Percentiles rank a stretch among this genome's conserved stretches.
Evolutionary conservation across 768 basidiomycete genomes (phyloP).

Genomic region (Lepiota brunneoincarnata): DNA sequence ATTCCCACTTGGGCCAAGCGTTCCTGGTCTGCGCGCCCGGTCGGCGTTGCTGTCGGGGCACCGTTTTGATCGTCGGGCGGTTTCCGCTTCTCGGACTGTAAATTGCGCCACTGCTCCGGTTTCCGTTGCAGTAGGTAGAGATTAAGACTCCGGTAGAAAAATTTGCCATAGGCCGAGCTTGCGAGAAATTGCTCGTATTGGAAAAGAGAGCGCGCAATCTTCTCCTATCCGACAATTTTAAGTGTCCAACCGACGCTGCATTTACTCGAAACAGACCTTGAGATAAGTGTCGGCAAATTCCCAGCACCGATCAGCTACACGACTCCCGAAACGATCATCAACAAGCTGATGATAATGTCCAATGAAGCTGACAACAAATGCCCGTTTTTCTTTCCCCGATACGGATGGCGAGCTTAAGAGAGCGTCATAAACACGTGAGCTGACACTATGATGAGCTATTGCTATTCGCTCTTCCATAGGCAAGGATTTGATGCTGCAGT

Average conservation of each 20-base stretch:
- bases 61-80: constrained; percentile 11
- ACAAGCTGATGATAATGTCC: constrained; percentile 79
- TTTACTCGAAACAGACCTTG: constrained; percentile 51
- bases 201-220: constrained; percentile 81
- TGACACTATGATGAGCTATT: constrained; percentile 51
- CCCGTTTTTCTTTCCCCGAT: constrained; percentile 59
- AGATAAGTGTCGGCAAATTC: constrained; percentile 88
- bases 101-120: constrained; percentile 81
- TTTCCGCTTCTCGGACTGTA: constrained; percentile 51
- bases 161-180: constrained; percentile 83
- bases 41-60: neutral
- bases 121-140: constrained; percentile 74
- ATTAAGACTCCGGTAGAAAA: constrained; percentile 77
- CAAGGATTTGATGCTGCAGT: constrained; percentile 54
- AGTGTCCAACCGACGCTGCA: constrained; percentile 3
- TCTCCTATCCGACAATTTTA: constrained; percentile 56
- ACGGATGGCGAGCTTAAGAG: constrained; percentile 70
- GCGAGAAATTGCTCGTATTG: constrained; percentile 69
- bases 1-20: neutral
- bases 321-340: constrained; percentile 87
- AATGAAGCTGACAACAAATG: constrained; percentile 71
- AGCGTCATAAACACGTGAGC: constrained; percentile 80
- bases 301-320: constrained; percentile 92
- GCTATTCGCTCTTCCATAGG: constrained; percentile 54
- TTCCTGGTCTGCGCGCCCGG: constrained; percentile 15